phyloP scores from a whole-genome alignment of 371 early-diverging fungal species.

The Coemansia sp. region DNA sequence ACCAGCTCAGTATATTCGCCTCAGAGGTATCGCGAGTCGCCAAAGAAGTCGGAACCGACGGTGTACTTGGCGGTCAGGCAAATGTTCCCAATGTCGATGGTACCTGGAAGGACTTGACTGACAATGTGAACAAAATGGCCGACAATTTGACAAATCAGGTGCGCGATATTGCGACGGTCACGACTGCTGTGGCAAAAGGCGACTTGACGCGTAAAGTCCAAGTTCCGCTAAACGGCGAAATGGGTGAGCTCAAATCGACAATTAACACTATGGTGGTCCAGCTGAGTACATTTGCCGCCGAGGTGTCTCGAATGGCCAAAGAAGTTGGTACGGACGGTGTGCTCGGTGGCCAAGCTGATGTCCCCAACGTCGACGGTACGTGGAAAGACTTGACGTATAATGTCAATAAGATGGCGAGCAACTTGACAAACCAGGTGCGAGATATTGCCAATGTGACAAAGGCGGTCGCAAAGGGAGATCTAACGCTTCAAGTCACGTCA shows the following conservation, averaged over 20 bases:
- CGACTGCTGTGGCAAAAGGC: constrained; percentile 58
- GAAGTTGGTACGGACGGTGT: constrained; percentile 69
- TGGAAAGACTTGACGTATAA: constrained; percentile 72
- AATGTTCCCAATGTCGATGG: constrained; percentile 52
- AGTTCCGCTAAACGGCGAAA: constrained; percentile 57
- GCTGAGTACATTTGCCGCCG: constrained; percentile 56
- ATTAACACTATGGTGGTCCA: constrained; percentile 67
- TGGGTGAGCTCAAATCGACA: constrained; percentile 64
- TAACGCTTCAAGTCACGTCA: constrained; percentile 59
- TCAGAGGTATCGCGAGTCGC: constrained; percentile 56
- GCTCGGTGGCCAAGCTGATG: constrained; percentile 53
- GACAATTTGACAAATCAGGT: constrained; percentile 60
- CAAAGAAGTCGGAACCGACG: constrained; percentile 56
- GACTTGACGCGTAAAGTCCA: constrained; percentile 62
- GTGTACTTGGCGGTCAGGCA: constrained; percentile 48
- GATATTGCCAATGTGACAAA: constrained; percentile 59
- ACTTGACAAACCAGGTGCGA: constrained; percentile 67
- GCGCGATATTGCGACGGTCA: constrained; percentile 40
- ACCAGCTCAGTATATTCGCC: constrained; percentile 58
- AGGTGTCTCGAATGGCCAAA: constrained; percentile 62
- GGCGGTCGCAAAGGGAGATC: constrained; percentile 60
- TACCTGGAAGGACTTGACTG: constrained; percentile 66
- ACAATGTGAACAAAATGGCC: constrained; percentile 59
- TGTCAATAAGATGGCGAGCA: constrained; percentile 66
- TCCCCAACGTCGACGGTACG: constrained; percentile 60